Evolutionary conservation across 1,139 yeast genomes (phyloP).

Genomic region (Kodamaea sp.): DNA sequence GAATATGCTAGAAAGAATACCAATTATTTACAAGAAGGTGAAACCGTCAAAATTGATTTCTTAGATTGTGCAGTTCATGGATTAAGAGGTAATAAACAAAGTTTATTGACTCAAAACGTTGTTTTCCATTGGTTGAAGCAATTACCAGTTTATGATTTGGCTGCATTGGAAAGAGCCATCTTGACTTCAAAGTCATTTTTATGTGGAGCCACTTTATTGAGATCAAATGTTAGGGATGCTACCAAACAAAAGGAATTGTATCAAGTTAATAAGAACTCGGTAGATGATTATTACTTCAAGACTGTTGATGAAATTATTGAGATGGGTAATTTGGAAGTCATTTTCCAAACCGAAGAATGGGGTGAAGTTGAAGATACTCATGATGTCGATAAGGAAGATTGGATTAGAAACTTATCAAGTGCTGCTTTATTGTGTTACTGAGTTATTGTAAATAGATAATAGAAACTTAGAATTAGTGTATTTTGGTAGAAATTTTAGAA

Average conservation of each 20-base stretch:
- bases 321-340: slow-evolving; percentile 77
- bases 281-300: slow-evolving; percentile 28
- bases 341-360: slow-evolving; percentile 85
- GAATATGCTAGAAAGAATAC: slow-evolving; percentile 31
- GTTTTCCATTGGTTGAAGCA: slow-evolving; percentile 63
- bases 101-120: slow-evolving; percentile 53
- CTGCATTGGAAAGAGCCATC: slow-evolving; percentile 85
- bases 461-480: no score
- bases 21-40: slow-evolving; percentile 27
- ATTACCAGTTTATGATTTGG: slow-evolving; percentile 71
- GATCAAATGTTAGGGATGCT: slow-evolving; percentile 34
- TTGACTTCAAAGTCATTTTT: slow-evolving; percentile 82
- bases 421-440: slow-evolving; percentile 57
- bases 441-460: neutral
- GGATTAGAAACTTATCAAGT: slow-evolving; percentile 75
- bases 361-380: slow-evolving; percentile 99
- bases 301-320: slow-evolving; percentile 70
- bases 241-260: slow-evolving; percentile 22
- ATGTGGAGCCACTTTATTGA: slow-evolving; percentile 54
- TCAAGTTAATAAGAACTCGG: slow-evolving; percentile 31
- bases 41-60: slow-evolving; percentile 40
- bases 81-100: slow-evolving; percentile 73
- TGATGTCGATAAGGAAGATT: slow-evolving; percentile 89
- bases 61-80: slow-evolving; percentile 83
- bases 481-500: no score